phyloP scores from a whole-genome alignment of 768 basidiomycete genomes.

The Terana coerulea region DNA sequence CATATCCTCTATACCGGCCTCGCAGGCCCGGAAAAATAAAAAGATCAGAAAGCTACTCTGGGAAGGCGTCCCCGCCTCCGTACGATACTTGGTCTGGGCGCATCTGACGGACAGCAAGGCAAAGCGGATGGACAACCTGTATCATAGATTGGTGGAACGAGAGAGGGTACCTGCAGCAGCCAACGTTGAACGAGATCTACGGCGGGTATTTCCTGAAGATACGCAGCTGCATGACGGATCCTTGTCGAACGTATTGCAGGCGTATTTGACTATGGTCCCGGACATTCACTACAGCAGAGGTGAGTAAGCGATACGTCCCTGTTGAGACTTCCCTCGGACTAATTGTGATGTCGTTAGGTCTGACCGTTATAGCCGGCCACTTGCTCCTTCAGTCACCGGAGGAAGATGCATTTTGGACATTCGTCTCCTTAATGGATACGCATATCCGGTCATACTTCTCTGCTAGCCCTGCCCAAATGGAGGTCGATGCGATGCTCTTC shows the following conservation, averaged over 20 bases:
- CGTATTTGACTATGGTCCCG: constrained; percentile 83
- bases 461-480: constrained; percentile 53
- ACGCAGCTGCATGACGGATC: constrained; percentile 54
- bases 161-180: constrained; percentile 44
- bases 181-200: constrained; percentile 60
- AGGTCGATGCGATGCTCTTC: constrained; percentile 74
- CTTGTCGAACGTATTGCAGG: constrained; percentile 52
- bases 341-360: constrained; percentile 51
- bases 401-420: constrained; percentile 91
- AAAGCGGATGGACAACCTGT: constrained; percentile 64
- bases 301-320: constrained; percentile 23
- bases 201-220: constrained; percentile 51
- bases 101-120: constrained; percentile 76
- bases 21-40: constrained; percentile 72
- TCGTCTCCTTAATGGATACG: constrained; percentile 81
- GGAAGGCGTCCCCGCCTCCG: constrained; percentile 78
- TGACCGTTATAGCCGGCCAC: constrained; percentile 69
- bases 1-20: constrained; percentile 51
- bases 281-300: constrained; percentile 69
- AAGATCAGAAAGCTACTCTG: constrained; percentile 70
- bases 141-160: constrained; percentile 56
- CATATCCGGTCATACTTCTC: constrained; percentile 80
- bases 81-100: constrained; percentile 83
- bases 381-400: constrained; percentile 73
- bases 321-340: too few species aligned